Percentiles rank a stretch among this genome's conserved stretches.
phyloP scores from a whole-genome alignment of 2,329 filamentous ascomycete species.

The Escovopsis sp. region DNA sequence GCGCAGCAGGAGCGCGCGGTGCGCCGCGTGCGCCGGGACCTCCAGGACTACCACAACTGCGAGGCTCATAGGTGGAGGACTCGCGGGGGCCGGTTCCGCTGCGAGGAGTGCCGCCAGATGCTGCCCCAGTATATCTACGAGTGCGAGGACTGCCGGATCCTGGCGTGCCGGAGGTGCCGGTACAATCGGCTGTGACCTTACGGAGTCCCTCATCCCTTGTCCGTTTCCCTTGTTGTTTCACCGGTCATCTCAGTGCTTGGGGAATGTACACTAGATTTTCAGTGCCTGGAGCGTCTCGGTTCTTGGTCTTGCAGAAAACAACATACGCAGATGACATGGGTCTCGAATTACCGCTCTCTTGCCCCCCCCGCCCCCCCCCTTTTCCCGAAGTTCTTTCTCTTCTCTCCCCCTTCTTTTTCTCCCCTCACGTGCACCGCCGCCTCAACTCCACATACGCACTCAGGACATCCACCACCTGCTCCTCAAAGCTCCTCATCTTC shows the following conservation, averaged over 20 bases:
- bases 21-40: neutral
- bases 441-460: conserved; percentile 15
- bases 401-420: too few relatives aligned
- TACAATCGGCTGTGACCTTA: conserved; percentile 23
- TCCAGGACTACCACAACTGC: conserved; percentile 24
- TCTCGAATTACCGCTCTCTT: too few relatives aligned
- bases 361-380: too few relatives aligned
- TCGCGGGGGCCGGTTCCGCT: conserved; percentile 18
- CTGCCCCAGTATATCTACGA: conserved; percentile 29
- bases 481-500: conserved; percentile 16
- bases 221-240: too few relatives aligned
- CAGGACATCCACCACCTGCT: conserved; percentile 18
- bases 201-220: too few relatives aligned
- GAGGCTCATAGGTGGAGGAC: conserved; percentile 20
- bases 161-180: conserved; percentile 30
- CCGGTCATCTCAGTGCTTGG: too few relatives aligned
- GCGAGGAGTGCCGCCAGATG: conserved; percentile 26
- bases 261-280: too few relatives aligned
- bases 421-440: too few relatives aligned
- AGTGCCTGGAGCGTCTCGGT: too few relatives aligned
- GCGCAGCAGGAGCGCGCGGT: neutral
- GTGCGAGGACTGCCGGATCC: conserved; percentile 27
- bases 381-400: too few relatives aligned
- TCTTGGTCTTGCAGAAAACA: too few relatives aligned
- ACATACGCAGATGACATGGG: too few relatives aligned